Evolutionary conservation across 495 filamentous ascomycete species (phyloP).

Genomic region (Penicillium samsonianum): DNA sequence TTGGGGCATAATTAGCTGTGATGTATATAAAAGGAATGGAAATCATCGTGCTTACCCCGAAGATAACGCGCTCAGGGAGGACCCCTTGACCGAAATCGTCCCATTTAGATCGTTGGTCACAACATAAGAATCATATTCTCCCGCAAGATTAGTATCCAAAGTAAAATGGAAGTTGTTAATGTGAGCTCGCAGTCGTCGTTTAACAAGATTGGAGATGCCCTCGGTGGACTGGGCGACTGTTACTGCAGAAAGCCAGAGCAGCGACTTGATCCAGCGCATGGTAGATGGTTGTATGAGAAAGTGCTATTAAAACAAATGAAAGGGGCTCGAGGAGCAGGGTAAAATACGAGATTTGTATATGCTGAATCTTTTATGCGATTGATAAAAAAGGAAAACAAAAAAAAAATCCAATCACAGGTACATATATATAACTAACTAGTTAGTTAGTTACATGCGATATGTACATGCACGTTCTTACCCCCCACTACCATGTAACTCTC

Average conservation of each 20-base stretch:
- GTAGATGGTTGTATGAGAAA: neutral
- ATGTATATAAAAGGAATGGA: neutral
- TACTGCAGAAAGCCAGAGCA: conserved; percentile 16
- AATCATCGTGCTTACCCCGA: conserved; percentile 37
- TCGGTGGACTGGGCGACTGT: conserved; percentile 35
- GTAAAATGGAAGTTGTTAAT: conserved; percentile 41
- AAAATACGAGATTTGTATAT: too few relatives aligned
- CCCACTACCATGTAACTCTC: conserved; percentile 17
- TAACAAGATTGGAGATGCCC: conserved; percentile 49
- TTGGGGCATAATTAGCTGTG: conserved; percentile 8
- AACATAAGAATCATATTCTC: conserved; percentile 44
- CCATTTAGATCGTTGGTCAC: conserved; percentile 41
- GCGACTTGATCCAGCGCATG: conserved; percentile 18
- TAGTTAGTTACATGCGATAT: too few relatives aligned
- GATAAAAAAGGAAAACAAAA: too few relatives aligned
- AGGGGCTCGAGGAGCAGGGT: neutral
- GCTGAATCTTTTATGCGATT: too few relatives aligned
- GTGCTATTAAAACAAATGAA: neutral
- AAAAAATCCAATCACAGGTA: too few relatives aligned
- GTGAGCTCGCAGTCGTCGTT: conserved; percentile 48
- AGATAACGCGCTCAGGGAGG: conserved; percentile 46
- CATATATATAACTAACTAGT: too few relatives aligned
- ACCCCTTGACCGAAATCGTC: conserved; percentile 48
- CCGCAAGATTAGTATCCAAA: conserved; percentile 27
- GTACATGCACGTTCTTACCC: neutral